Evolutionary conservation across 1,284 basidiomycete species (phyloP), one percentile per base, ranked within the genome.

Genomic region (Ceratobasidium sp.): DNA sequence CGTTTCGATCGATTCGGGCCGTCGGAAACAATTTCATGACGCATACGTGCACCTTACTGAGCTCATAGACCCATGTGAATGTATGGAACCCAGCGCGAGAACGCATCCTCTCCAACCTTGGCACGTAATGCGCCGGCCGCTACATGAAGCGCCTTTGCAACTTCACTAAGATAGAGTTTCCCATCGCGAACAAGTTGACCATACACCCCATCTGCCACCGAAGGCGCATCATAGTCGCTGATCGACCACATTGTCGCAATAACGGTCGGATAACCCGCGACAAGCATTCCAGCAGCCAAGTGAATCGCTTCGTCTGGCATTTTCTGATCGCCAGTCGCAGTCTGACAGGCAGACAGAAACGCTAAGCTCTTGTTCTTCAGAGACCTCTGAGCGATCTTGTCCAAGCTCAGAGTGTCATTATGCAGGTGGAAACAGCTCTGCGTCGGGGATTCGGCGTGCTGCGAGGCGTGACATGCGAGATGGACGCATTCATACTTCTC

Each of bases 311-410:
- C 71, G 28, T 73, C 49, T 2, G 71, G 59, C 1, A 52, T 6
- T 5, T 43, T 28, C 43, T 47, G n/a, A 38, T 73, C 71, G 8
- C 71, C 71, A 7, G 5, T 14, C 14, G 71, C 59, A 1, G 59
- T 63, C 21, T 73, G 43, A n/a, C 71, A 73, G 21, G 61, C 71
- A 11, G 71, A 73, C 18, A 73, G 49, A 26, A 73, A 62, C 23
- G 71, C 71, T 2, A 73, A 23, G 3, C 52, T 32, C 14, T 16
- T 35, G 21, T 18, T 35, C 8, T 14, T 11, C 11, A 55, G 14
- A 13, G 28, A 38, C 28, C 44, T 18, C 26, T 63, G 23, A 6
- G 43, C 44, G 35, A 73, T 63, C 1, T 18, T 28, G 13, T n/a
- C 58, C 0, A 54, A 35, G 14, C 46, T 63, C 8, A 73, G 52